Evolutionary conservation across 2,329 filamentous ascomycete genomes (phyloP).

Genomic region (Cladobotryum mycophilum): DNA sequence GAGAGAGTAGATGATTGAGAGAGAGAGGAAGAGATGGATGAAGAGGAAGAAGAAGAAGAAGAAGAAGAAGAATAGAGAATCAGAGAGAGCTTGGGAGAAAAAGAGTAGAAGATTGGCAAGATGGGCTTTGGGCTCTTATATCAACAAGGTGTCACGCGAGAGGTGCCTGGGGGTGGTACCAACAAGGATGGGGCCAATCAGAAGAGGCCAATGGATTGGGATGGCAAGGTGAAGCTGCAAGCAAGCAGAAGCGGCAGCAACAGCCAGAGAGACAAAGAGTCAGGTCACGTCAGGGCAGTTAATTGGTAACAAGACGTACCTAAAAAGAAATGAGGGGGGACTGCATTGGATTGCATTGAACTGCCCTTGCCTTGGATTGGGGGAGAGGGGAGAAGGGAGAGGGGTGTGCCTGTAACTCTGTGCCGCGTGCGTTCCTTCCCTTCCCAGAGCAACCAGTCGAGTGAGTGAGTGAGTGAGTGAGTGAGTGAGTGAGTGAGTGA

Average conservation of each 20-base stretch:
- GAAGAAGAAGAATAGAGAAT: not conserved
- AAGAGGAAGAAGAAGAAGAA: not conserved
- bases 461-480: no score
- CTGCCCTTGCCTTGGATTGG: no score
- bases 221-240: not conserved
- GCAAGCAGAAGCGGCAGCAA: not conserved
- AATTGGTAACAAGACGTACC: not conserved
- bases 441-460: not conserved
- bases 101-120: not conserved
- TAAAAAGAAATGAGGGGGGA: not conserved
- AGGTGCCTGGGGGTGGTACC: constrained; percentile 13
- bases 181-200: constrained; percentile 13
- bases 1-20: not conserved
- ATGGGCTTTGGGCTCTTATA: constrained; percentile 14
- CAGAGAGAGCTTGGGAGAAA: not conserved
- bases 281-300: not conserved
- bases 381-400: not conserved
- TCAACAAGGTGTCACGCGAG: constrained; percentile 18
- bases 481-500: no score
- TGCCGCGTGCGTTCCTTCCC: constrained; percentile 10
- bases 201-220: not conserved
- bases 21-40: not conserved
- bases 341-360: not conserved
- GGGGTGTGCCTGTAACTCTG: not conserved
- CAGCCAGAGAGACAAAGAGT: not conserved